phyloP scores from a whole-genome alignment of 495 filamentous ascomycete genomes.

The Lindgomyces ingoldianus region DNA sequence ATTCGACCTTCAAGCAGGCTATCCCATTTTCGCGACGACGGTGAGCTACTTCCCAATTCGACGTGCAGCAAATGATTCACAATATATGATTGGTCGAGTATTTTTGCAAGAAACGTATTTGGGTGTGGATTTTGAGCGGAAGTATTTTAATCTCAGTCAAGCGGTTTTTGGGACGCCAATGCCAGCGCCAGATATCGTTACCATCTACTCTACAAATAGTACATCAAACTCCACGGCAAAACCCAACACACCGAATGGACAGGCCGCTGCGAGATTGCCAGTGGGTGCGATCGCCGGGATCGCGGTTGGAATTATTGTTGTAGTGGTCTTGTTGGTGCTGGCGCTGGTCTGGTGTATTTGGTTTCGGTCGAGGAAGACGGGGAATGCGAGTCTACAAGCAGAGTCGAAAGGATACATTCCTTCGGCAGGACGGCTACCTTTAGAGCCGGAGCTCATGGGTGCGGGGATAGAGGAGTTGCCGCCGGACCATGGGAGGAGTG shows the following conservation, averaged over 20 bases:
- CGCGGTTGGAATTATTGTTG: not conserved
- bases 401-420: not conserved
- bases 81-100: constrained; percentile 6
- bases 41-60: constrained; percentile 10
- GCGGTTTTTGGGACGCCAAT: constrained; percentile 32
- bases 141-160: constrained; percentile 5
- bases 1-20: constrained; percentile 12
- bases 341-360: not conserved
- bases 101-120: constrained; percentile 16
- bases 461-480: not conserved
- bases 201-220: constrained; percentile 28
- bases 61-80: constrained; percentile 2
- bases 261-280: not conserved
- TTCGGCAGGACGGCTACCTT: not conserved
- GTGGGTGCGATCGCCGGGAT: not conserved
- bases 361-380: not conserved
- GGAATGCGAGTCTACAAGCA: not conserved
- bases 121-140: constrained; percentile 9
- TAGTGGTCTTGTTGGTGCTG: not conserved
- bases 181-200: constrained; percentile 43
- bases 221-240: not conserved
- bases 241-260: not conserved
- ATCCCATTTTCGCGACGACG: not conserved
- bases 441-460: not conserved
- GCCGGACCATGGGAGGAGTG: not conserved